phyloP scores from a whole-genome alignment of 2,329 filamentous ascomycete genomes.

The Penicillium capsulatum region DNA sequence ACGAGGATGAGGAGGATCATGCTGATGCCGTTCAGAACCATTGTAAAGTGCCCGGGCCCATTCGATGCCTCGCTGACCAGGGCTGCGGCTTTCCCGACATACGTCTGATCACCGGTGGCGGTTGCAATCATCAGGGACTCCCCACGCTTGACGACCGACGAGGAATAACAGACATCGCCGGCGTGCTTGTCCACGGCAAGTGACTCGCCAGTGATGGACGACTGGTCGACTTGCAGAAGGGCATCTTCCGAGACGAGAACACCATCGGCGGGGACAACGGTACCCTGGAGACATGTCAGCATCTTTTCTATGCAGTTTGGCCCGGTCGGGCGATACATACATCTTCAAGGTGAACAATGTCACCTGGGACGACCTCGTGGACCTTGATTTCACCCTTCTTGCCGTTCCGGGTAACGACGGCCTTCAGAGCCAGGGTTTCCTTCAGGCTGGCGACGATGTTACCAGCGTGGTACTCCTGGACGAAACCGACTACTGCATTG shows the following conservation, averaged over 20 bases:
- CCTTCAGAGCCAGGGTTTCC: constrained; percentile 84
- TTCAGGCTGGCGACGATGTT: constrained; percentile 88
- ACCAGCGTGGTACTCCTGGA: constrained; percentile 85
- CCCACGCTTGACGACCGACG: constrained; percentile 85
- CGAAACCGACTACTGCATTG: constrained; percentile 80
- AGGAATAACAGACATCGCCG: constrained; percentile 76
- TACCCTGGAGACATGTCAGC: constrained; percentile 51
- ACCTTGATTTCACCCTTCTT: constrained; percentile 74
- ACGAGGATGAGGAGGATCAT: constrained; percentile 75
- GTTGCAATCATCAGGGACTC: constrained; percentile 79
- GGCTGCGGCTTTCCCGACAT: constrained; percentile 82
- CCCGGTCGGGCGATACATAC: constrained; percentile 29
- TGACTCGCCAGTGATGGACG: constrained; percentile 86
- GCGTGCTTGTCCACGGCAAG: constrained; percentile 85
- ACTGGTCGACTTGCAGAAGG: constrained; percentile 88
- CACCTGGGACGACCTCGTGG: constrained; percentile 79
- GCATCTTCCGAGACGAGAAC: constrained; percentile 78
- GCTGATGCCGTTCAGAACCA: constrained; percentile 83
- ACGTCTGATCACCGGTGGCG: constrained; percentile 82
- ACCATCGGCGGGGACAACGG: constrained; percentile 85
- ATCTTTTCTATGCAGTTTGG: neutral
- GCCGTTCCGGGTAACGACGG: constrained; percentile 78
- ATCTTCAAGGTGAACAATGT: constrained; percentile 85
- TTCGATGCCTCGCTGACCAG: constrained; percentile 72
- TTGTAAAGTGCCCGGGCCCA: constrained; percentile 81